These are phyloP conservation scores for Saccharomycopsis sp. DNA, from an alignment of 805 yeast species.

Conservation along the genomic window DNA sequence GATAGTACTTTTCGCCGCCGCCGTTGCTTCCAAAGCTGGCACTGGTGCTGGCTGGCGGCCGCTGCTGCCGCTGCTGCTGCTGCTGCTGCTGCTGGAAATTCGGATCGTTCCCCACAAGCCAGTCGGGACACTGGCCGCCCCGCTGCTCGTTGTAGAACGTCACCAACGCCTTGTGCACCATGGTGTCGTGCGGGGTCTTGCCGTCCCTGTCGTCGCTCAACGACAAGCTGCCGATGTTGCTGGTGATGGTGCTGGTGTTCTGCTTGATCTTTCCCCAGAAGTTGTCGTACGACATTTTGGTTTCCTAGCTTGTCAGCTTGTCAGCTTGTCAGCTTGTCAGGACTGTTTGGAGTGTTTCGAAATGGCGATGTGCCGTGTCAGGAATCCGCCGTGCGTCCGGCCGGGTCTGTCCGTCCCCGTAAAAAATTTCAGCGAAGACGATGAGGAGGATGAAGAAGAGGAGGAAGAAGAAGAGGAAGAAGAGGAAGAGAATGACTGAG, in stretches of 20 bases:
- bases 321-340: background rate
- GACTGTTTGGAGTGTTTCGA: no score
- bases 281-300: conserved; percentile 3
- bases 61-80: background rate
- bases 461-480: background rate
- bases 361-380: no score
- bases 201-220: conserved; percentile 20
- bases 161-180: conserved; percentile 19
- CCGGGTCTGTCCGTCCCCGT: no score
- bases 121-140: conserved; percentile 15
- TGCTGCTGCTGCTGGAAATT: conserved; percentile 1
- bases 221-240: conserved; percentile 8
- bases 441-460: no score
- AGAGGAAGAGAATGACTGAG: no score
- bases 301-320: background rate
- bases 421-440: no score
- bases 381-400: no score
- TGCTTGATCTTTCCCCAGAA: conserved; percentile 18
- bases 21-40: no score
- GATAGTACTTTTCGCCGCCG: conserved; percentile 2
- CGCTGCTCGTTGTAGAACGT: conserved; percentile 13
- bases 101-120: conserved; percentile 20
- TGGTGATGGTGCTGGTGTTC: conserved; percentile 13
- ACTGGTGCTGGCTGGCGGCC: conserved; percentile 4
- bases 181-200: conserved; percentile 14